A percentile compares a stretch with the other conserved stretches of the same genome.
phyloP scores from a whole-genome alignment of 2,329 filamentous ascomycete genomes.

The Ceratocystis harringtonii region DNA sequence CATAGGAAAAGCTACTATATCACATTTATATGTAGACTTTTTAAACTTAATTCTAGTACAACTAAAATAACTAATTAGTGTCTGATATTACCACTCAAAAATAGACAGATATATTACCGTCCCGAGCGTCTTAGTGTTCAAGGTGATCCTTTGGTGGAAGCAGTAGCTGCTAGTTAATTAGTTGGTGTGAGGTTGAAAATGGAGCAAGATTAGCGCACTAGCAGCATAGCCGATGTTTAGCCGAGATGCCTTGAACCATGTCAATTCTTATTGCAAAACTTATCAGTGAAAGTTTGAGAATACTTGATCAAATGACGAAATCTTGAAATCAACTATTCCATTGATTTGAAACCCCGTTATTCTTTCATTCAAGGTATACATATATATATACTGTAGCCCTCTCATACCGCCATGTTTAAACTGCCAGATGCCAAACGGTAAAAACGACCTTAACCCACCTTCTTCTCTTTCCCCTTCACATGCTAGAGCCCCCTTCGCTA shows the following conservation, averaged over 20 bases:
- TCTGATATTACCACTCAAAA: too few relatives aligned
- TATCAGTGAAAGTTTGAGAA: not conserved
- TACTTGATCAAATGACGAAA: not conserved
- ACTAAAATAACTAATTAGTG: too few relatives aligned
- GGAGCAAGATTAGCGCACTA: not conserved
- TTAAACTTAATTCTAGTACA: too few relatives aligned
- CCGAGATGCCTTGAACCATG: not conserved
- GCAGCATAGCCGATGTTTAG: not conserved
- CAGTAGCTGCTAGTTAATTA: not conserved
- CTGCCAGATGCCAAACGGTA: constrained; percentile 39
- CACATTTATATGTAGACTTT: too few relatives aligned
- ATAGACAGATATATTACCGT: not conserved
- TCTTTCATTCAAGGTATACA: not conserved
- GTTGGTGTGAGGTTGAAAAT: not conserved
- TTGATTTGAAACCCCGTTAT: not conserved
- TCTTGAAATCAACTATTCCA: not conserved
- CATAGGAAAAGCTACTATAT: too few relatives aligned
- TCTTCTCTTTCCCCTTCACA: not conserved
- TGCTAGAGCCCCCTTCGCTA: constrained; percentile 9
- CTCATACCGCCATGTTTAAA: constrained; percentile 31
- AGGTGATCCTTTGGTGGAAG: not conserved
- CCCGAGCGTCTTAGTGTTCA: not conserved
- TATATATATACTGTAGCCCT: not conserved
- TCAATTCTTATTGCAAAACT: not conserved
- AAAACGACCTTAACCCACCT: constrained; percentile 13